Conservation (phyloP, 2,329 filamentous ascomycete species). For the Lachnellula arida region DNA sequence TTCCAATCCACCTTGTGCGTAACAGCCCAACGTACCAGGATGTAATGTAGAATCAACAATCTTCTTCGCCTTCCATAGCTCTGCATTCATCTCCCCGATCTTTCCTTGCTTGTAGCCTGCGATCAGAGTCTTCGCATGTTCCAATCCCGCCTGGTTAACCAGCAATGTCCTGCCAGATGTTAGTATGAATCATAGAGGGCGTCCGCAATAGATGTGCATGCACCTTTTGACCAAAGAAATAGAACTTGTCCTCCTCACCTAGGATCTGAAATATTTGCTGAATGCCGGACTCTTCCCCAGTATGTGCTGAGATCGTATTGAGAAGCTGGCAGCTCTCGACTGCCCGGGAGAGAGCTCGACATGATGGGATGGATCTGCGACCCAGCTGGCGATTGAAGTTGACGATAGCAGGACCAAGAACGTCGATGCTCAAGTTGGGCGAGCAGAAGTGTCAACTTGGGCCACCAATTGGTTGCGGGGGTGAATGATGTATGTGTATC, state of each 20-base stretch:
- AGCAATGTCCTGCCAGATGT: conserved; percentile 67
- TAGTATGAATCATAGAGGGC: conserved; percentile 12
- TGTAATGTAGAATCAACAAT: conserved; percentile 94
- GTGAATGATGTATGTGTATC: too few species aligned
- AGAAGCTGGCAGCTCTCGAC: conserved; percentile 81
- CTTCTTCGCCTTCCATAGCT: conserved; percentile 95
- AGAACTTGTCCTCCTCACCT: conserved; percentile 60
- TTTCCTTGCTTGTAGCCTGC: conserved; percentile 83
- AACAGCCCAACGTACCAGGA: conserved; percentile 59
- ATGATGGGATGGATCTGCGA: conserved; percentile 35
- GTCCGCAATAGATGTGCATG: conserved; percentile 10
- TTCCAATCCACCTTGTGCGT: background rate
- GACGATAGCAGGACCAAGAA: too few species aligned
- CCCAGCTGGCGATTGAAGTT: background rate
- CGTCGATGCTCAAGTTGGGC: too few species aligned
- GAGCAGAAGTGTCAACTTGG: too few species aligned
- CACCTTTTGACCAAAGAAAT: conserved; percentile 23
- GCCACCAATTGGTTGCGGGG: too few species aligned
- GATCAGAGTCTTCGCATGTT: conserved; percentile 78
- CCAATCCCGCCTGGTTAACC: conserved; percentile 70
- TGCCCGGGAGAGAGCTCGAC: conserved; percentile 62
- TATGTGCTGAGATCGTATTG: conserved; percentile 92
- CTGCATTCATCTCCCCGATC: conserved; percentile 74
- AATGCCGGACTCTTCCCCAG: conserved; percentile 89
- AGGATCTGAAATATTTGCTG: conserved; percentile 85